Evolutionary conservation across 768 basidiomycete species (phyloP).

Genomic region (Psilocybe cubensis): DNA sequence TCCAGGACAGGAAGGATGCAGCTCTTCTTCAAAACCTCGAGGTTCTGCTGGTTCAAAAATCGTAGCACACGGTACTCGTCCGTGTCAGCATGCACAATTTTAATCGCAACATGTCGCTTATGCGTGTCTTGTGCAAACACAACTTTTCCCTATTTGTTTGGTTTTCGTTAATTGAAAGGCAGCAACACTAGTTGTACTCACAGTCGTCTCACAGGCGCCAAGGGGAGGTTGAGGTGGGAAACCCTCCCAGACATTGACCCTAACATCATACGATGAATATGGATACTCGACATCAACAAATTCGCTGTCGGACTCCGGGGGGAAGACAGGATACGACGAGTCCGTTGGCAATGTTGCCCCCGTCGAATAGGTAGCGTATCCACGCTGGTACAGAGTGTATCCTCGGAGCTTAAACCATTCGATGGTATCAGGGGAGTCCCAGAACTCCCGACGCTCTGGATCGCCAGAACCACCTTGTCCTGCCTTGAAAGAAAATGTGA

Average conservation of each 20-base stretch:
- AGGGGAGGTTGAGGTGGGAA: no score
- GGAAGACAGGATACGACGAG: no score
- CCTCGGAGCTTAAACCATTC: slow-evolving; percentile 8
- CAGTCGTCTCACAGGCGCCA: no score
- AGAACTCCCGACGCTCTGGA: not conserved
- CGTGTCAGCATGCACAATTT: slow-evolving; percentile 4
- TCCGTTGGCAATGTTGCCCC: no score
- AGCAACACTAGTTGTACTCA: no score
- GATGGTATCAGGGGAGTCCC: not conserved
- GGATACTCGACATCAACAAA: slow-evolving; percentile 7
- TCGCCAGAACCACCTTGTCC: not conserved
- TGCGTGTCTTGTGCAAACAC: slow-evolving; percentile 25
- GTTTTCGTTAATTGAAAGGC: no score
- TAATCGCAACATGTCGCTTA: slow-evolving; percentile 23
- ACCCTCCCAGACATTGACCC: not conserved
- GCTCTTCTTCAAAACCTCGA: not conserved
- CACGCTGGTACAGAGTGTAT: slow-evolving; percentile 6
- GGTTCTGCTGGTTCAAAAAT: slow-evolving; percentile 16
- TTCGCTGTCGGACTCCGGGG: not conserved
- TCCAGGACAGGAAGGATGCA: slow-evolving; percentile 27
- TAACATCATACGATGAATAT: slow-evolving; percentile 8
- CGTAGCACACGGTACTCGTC: slow-evolving; percentile 24
- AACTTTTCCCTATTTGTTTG: slow-evolving; percentile 4
- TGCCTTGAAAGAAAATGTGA: not conserved
- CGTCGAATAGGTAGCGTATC: not conserved